Percentiles rank a stretch among this genome's conserved stretches.
Conservation (phyloP, 2,329 filamentous ascomycete genomes). For the Xylariaceae sp. region DNA sequence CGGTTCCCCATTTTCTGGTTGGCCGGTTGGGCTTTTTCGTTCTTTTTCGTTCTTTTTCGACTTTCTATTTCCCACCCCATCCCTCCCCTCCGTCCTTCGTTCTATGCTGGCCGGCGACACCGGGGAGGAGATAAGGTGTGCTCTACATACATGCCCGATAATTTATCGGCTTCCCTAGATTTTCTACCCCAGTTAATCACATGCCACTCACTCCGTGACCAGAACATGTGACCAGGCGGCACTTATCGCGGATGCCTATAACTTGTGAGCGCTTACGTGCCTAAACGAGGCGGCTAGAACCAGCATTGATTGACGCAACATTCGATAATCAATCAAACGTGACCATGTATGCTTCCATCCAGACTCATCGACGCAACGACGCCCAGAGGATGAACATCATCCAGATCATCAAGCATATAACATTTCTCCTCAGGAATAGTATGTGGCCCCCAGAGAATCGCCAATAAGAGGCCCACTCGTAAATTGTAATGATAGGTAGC, state of each 20-base stretch:
- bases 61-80: background rate
- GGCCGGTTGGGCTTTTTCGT: background rate
- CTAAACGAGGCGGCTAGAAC: slow-evolving; percentile 5
- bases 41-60: background rate
- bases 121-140: slow-evolving; percentile 2
- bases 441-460: too few species aligned
- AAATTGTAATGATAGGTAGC: too few species aligned
- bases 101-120: slow-evolving; percentile 7
- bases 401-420: too few species aligned
- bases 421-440: too few species aligned
- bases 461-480: too few species aligned
- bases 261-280: background rate
- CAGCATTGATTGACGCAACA: slow-evolving; percentile 3
- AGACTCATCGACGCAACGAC: background rate
- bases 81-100: background rate
- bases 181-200: slow-evolving; percentile 1
- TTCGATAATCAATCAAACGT: background rate
- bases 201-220: slow-evolving; percentile 7
- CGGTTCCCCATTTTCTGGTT: slow-evolving; percentile 4
- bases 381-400: too few species aligned
- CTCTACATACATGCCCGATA: background rate
- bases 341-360: background rate
- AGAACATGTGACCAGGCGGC: slow-evolving; percentile 3
- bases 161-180: background rate
- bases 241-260: slow-evolving; percentile 8